phyloP scores from a whole-genome alignment of 2,329 filamentous ascomycete genomes.

The Pseudogymnoascus sp. region DNA sequence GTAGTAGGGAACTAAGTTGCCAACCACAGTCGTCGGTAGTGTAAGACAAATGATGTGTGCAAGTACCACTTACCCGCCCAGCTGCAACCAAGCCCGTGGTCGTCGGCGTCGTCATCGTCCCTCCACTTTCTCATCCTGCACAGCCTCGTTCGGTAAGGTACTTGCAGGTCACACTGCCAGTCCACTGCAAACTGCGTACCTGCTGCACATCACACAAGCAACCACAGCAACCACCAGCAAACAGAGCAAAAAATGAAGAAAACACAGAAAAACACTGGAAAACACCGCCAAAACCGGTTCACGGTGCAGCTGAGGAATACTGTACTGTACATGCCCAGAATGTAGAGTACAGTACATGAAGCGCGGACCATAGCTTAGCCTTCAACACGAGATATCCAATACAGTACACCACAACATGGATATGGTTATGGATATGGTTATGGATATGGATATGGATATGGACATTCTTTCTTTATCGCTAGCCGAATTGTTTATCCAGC shows the following conservation, averaged over 20 bases:
- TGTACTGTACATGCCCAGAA: too few species aligned
- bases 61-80: not conserved
- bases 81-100: not conserved
- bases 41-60: not conserved
- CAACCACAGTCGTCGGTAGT: not conserved
- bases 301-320: not conserved
- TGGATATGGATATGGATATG: too few species aligned
- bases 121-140: not conserved
- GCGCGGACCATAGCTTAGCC: not conserved
- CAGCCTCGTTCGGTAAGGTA: not conserved
- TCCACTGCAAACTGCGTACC: too few species aligned
- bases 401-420: too few species aligned
- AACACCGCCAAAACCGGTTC: not conserved
- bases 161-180: not conserved
- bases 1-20: not conserved
- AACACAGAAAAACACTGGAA: not conserved
- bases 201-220: not conserved
- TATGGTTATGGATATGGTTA: too few species aligned
- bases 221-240: not conserved
- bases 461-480: not conserved
- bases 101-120: constrained; percentile 3
- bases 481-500: not conserved
- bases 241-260: not conserved
- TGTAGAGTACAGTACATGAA: not conserved
- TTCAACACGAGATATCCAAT: not conserved